Conservation (phyloP, 139 green algal species). For the Chlorella sp. region DNA sequence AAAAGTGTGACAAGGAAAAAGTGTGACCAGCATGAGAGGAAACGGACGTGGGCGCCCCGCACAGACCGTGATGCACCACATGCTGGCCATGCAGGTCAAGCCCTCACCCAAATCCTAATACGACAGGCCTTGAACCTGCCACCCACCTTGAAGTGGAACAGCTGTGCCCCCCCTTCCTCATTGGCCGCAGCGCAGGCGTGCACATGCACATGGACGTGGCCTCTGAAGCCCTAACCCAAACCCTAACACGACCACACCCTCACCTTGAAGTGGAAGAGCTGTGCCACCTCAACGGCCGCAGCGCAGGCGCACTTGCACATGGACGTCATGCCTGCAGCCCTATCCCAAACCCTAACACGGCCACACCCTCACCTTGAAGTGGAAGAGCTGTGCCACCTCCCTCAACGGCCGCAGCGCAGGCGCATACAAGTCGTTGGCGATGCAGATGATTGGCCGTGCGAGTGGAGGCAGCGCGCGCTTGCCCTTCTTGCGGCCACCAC, state of each 20-base stretch:
- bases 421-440: constrained; percentile 95
- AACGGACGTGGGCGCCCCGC: background rate
- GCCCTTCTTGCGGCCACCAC: constrained; percentile 11
- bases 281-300: background rate
- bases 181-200: constrained; percentile 75
- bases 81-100: background rate
- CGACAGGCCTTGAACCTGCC: background rate
- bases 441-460: constrained; percentile 85
- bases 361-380: constrained; percentile 41
- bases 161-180: constrained; percentile 72
- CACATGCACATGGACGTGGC: too few relatives aligned
- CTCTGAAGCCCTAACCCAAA: too few relatives aligned
- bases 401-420: constrained; percentile 80
- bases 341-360: background rate
- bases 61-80: background rate
- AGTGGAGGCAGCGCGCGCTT: constrained; percentile 29
- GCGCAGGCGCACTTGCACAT: background rate
- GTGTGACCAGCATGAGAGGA: background rate
- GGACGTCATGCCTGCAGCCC: background rate
- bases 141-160: constrained; percentile 61
- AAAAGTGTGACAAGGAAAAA: background rate
- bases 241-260: too few relatives aligned
- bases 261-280: background rate
- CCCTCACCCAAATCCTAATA: background rate
- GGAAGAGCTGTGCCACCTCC: constrained; percentile 67